phyloP scores from a whole-genome alignment of 148 eudicot genomes.

The Rhododendron molle region DNA sequence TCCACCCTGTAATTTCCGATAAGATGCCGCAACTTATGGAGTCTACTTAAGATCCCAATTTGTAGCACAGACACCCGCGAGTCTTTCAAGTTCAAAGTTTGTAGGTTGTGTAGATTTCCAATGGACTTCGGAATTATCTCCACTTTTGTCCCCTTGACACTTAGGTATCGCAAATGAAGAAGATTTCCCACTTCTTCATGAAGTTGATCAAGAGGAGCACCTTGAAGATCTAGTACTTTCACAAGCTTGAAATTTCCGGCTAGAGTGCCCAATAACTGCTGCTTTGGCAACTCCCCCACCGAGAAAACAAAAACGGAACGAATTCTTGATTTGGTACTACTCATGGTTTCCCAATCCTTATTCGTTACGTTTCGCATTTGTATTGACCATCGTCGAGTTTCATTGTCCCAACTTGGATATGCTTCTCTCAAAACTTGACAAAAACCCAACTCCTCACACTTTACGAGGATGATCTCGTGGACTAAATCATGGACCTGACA shows the following conservation, averaged over 20 bases:
- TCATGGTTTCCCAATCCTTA: not conserved
- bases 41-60: not conserved
- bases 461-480: too few relatives aligned
- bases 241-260: not conserved
- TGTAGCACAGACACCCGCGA: not conserved
- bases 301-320: not conserved
- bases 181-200: not conserved
- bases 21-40: not conserved
- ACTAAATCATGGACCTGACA: too few relatives aligned
- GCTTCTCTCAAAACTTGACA: too few relatives aligned
- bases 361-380: not conserved
- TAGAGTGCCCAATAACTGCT: not conserved
- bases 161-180: not conserved
- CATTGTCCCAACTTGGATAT: not conserved
- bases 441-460: too few relatives aligned
- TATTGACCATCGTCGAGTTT: not conserved
- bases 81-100: not conserved
- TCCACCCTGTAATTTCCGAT: too few relatives aligned
- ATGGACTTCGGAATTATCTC: conserved; percentile 9
- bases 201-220: not conserved
- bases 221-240: not conserved
- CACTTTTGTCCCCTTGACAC: not conserved
- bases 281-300: not conserved
- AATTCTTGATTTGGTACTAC: not conserved
- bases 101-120: not conserved